These are phyloP conservation scores for Kluyveromyces nonfermentans DNA, from an alignment of 805 yeast species.

Conservation along the genomic window DNA sequence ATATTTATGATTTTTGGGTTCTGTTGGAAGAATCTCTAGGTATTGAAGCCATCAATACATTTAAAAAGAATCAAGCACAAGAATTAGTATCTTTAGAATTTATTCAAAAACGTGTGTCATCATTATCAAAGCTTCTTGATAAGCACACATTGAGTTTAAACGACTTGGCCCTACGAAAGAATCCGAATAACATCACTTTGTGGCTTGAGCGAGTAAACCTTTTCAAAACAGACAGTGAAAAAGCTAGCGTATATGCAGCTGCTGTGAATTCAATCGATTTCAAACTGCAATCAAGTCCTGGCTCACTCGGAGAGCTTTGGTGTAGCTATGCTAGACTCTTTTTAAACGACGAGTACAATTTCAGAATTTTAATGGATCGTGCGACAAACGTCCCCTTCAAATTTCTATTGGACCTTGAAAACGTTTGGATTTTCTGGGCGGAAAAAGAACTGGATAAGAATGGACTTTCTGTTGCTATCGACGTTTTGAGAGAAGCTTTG, in stretches of 20 bases:
- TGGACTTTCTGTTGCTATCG: slow-evolving; percentile 37
- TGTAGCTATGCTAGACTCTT: slow-evolving; percentile 56
- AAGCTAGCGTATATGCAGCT: slow-evolving; percentile 43
- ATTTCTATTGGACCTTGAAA: slow-evolving; percentile 52
- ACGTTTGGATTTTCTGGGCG: slow-evolving; percentile 68
- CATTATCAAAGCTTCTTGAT: slow-evolving; percentile 48
- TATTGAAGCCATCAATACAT: slow-evolving; percentile 6
- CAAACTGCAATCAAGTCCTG: slow-evolving; percentile 30
- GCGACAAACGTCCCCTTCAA: slow-evolving; percentile 64
- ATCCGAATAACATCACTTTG: slow-evolving; percentile 47
- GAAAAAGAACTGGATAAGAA: slow-evolving; percentile 48
- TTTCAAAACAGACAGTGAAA: slow-evolving; percentile 31
- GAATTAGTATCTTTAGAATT: slow-evolving; percentile 9
- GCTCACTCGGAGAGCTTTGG: slow-evolving; percentile 58
- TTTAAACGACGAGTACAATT: slow-evolving; percentile 46
- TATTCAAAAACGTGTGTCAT: slow-evolving; percentile 25
- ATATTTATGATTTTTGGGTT: slow-evolving; percentile 51
- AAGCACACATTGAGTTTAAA: slow-evolving; percentile 49
- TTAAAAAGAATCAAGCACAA: slow-evolving; percentile 8
- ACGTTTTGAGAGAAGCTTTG: slow-evolving; percentile 35
- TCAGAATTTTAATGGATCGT: slow-evolving; percentile 51
- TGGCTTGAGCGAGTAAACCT: slow-evolving; percentile 61
- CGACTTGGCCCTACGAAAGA: slow-evolving; percentile 57
- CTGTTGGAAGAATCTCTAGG: slow-evolving; percentile 49
- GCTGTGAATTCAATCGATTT: slow-evolving; percentile 67